Evolutionary conservation across 768 basidiomycete species (phyloP).

Genomic region (Psilocybe tampanensis): DNA sequence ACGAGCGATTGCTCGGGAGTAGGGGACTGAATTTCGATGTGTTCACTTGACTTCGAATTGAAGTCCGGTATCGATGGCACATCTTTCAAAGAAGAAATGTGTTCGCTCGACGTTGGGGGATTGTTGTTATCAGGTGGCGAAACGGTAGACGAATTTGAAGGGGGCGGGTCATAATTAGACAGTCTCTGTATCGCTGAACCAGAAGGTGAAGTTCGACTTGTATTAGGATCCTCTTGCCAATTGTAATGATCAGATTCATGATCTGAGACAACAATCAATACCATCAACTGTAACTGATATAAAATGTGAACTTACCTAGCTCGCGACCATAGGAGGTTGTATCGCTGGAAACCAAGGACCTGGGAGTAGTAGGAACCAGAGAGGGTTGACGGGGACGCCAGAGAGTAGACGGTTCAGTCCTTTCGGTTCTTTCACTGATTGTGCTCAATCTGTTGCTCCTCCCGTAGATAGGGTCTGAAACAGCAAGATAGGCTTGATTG

Average conservation of each 20-base stretch:
- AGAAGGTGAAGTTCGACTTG: constrained; percentile 53
- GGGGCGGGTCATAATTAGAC: constrained; percentile 58
- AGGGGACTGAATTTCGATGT: constrained; percentile 22
- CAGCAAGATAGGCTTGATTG: constrained; percentile 32
- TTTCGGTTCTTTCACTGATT: constrained; percentile 70
- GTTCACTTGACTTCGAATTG: constrained; percentile 46
- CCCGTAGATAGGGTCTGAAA: constrained; percentile 23
- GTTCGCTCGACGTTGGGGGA: constrained; percentile 43
- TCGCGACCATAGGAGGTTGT: constrained; percentile 67
- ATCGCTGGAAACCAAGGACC: constrained; percentile 40
- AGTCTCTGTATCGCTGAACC: constrained; percentile 64
- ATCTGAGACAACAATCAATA: not conserved
- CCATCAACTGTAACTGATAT: not conserved
- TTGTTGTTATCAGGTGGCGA: constrained; percentile 25
- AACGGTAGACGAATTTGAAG: constrained; percentile 51
- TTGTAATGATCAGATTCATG: constrained; percentile 8
- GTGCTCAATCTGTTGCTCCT: constrained; percentile 48
- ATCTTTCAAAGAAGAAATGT: constrained; percentile 45
- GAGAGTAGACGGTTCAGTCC: constrained; percentile 56
- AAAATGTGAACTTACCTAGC: constrained; percentile 44
- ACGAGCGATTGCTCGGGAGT: constrained; percentile 26
- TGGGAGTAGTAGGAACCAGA: constrained; percentile 38
- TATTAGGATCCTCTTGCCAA: constrained; percentile 51
- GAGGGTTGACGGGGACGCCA: constrained; percentile 47
- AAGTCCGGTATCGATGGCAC: constrained; percentile 60